Percentiles rank a stretch among this genome's conserved stretches.
Evolutionary conservation across 164 flowering plant species (phyloP).

Genomic region (Sextonia rubra): DNA sequence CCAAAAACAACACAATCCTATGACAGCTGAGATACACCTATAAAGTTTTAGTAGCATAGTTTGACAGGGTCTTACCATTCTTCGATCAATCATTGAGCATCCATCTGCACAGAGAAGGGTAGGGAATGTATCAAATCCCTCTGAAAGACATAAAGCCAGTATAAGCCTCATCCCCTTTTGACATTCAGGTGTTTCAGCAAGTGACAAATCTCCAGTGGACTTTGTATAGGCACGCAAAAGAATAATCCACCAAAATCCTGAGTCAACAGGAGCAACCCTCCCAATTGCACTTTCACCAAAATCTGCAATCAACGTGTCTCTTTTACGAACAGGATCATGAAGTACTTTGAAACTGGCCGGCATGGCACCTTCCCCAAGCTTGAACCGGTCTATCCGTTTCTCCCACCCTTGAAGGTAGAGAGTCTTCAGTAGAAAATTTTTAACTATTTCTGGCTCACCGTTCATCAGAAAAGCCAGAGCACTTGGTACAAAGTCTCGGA

Average conservation of each 20-base stretch:
- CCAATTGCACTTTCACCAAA: conserved; percentile 35
- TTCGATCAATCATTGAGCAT: conserved; percentile 27
- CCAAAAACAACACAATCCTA: conserved; percentile 60
- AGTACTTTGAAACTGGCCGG: conserved; percentile 38
- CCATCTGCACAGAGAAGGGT: conserved; percentile 32
- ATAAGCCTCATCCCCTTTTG: conserved; percentile 31
- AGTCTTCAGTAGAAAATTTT: conserved; percentile 33
- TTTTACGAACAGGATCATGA: conserved; percentile 26
- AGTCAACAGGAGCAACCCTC: conserved; percentile 33
- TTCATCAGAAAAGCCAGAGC: conserved; percentile 51
- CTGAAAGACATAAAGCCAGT: conserved; percentile 25
- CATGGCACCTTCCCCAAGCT: conserved; percentile 34
- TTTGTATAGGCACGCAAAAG: conserved; percentile 28
- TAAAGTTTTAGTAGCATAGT: conserved; percentile 44
- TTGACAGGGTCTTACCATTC: conserved; percentile 30
- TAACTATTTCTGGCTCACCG: conserved; percentile 34
- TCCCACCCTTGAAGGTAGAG: conserved; percentile 35
- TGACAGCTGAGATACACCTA: conserved; percentile 31
- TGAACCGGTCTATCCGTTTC: conserved; percentile 29
- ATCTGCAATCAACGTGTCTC: conserved; percentile 25
- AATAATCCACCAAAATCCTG: conserved; percentile 34
- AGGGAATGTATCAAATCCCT: conserved; percentile 32
- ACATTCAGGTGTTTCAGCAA: conserved; percentile 26
- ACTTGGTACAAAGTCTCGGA: conserved; percentile 35
- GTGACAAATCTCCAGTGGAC: conserved; percentile 26